A percentile compares a stretch with the other conserved stretches of the same genome.
These are phyloP conservation scores for Boletus tylopilopsis DNA, from an alignment of 768 basidiomycete species.

Conservation along the genomic window DNA sequence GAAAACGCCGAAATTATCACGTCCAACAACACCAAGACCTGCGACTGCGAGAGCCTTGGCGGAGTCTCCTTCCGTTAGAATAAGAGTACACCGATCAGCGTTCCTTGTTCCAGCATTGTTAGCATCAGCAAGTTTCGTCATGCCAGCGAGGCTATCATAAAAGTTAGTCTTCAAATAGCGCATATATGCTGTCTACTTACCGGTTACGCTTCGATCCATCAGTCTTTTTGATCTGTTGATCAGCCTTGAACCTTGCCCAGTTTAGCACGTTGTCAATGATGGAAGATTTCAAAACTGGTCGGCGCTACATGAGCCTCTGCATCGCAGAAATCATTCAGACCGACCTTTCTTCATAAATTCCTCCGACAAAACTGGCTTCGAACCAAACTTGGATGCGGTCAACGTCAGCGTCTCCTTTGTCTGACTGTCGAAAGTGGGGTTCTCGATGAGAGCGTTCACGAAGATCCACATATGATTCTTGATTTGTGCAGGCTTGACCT, in stretches of 20 bases:
- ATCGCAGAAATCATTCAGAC: slow-evolving; percentile 12
- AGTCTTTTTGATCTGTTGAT: slow-evolving; percentile 93
- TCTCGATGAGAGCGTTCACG: slow-evolving; percentile 92
- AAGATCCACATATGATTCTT: slow-evolving; percentile 99
- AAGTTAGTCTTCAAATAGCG: slow-evolving; percentile 1
- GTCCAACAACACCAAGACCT: slow-evolving; percentile 90
- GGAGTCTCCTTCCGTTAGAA: slow-evolving; percentile 98
- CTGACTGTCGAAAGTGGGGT: slow-evolving; percentile 98
- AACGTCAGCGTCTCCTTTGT: slow-evolving; percentile 95
- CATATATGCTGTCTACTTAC: slow-evolving; percentile 36
- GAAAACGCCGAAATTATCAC: slow-evolving; percentile 97
- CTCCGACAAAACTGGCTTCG: slow-evolving; percentile 78
- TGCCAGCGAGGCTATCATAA: slow-evolving; percentile 68
- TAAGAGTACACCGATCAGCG: slow-evolving; percentile 84
- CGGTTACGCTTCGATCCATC: slow-evolving; percentile 88
- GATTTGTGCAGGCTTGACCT: slow-evolving; percentile 89
- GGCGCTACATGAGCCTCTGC: slow-evolving; percentile 1
- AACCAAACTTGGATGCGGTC: slow-evolving; percentile 84
- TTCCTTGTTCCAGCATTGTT: slow-evolving; percentile 91
- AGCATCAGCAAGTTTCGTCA: slow-evolving; percentile 93
- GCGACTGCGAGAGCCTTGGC: slow-evolving; percentile 96
- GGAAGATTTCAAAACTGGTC: slow-evolving; percentile 76
- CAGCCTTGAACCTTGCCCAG: slow-evolving; percentile 97
- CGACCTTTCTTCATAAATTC: slow-evolving; percentile 96
- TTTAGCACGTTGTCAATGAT: slow-evolving; percentile 90